Base-by-base conservation (phyloP, 2,329 filamentous ascomycete genomes). In the Botrytis hyacinthi region DNA sequence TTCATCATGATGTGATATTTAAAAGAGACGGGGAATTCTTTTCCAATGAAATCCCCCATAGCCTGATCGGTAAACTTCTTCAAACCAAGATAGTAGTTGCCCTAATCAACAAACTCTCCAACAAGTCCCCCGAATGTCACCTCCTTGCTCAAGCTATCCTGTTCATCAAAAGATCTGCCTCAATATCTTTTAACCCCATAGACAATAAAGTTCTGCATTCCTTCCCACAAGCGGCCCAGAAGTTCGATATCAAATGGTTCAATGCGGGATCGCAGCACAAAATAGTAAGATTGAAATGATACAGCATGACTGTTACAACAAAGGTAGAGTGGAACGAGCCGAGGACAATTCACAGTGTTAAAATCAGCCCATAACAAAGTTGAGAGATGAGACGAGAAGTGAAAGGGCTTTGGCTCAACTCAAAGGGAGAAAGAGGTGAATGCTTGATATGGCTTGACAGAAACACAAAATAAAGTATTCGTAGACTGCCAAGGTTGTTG, bases 61-160 rank as follows among this genome's bases (percentile, higher is more conserved):
- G 8, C 40, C 40, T 42, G 40, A 16, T 42, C 3, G 14, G 16
- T 42, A 42, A 40, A 40, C 37, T 12, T 40, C 12, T 40, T 40
- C 37, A 40, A 40, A 40, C 37, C 37, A 40, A 40, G 37, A 40
- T 40, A 40, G 37, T 40, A 44, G 18, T 5, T 46, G 4, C 44
- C 44, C 20, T 48, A 22, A 26, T 10, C 3, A 22, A 10, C 20
- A 48, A 4, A 22, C 46, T 48, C 3, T 22, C 4, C 46, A 10
- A 8, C 20, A 48, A 48, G 46, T 22, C 8, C 4, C 46, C 4
- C 8, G 20, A 48, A 48, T 48, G 20, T 8, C 46, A 54, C 26
- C 26, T 51, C 1, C 48, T n/a, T n/a, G 26, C 26, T 54, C 26
- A 16, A 0, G 0, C 5, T 0, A 1, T 51, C 26, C 0, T 54